Conservation (phyloP, 1,139 yeast genomes). For the Yamadazyma jaroonii region DNA sequence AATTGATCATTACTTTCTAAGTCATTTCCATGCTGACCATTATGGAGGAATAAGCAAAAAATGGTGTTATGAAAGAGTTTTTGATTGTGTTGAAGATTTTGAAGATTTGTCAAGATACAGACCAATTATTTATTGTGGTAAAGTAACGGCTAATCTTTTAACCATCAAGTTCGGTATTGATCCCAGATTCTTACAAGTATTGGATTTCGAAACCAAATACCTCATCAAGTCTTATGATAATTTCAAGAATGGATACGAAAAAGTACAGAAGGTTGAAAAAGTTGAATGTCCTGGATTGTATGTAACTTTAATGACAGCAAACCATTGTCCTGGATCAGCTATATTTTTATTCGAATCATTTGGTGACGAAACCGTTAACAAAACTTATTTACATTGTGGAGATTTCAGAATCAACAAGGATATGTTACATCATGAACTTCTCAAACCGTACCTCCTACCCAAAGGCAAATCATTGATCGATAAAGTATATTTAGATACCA, state of each 20-base stretch:
- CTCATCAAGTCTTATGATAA: slow-evolving; percentile 17
- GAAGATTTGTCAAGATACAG: slow-evolving; percentile 41
- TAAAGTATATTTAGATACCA: slow-evolving; percentile 78
- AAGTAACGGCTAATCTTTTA: slow-evolving; percentile 60
- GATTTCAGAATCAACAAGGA: slow-evolving; percentile 72
- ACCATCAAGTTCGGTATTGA: slow-evolving; percentile 53
- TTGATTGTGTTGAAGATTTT: slow-evolving; percentile 27
- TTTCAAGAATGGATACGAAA: slow-evolving; percentile 9
- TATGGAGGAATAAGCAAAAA: slow-evolving; percentile 79
- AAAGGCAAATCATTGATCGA: slow-evolving; percentile 26
- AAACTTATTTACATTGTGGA: slow-evolving; percentile 75
- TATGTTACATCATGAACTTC: slow-evolving; percentile 37
- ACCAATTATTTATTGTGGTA: slow-evolving; percentile 62
- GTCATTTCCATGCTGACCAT: slow-evolving; percentile 93
- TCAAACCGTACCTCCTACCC: slow-evolving; percentile 28
- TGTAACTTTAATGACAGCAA: slow-evolving; percentile 74
- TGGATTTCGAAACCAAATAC: slow-evolving; percentile 45
- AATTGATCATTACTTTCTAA: slow-evolving; percentile 54
- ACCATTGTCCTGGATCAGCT: slow-evolving; percentile 95
- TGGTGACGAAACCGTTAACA: slow-evolving; percentile 19
- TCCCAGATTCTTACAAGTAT: slow-evolving; percentile 45
- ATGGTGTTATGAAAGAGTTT: slow-evolving; percentile 57
- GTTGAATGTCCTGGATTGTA: slow-evolving; percentile 41
- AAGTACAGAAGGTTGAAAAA: slow-evolving; percentile 13
- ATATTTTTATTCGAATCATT: slow-evolving; percentile 68